Percentiles rank a stretch among this genome's conserved stretches.
Evolutionary conservation across 257 asterid genomes (phyloP).

Genomic region (Jaltomata sinuosa): DNA sequence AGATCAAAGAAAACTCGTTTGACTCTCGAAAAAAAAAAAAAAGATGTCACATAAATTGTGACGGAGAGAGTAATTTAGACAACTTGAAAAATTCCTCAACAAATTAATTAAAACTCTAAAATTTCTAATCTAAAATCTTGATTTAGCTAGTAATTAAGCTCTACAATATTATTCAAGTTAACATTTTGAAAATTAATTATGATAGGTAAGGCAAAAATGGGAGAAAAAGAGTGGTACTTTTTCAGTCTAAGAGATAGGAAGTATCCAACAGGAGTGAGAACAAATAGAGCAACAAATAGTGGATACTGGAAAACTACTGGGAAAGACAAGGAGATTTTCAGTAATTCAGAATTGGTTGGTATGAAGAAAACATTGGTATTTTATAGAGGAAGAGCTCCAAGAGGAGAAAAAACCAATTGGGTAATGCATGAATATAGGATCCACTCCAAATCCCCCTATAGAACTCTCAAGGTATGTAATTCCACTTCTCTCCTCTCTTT

Average conservation of each 20-base stretch:
- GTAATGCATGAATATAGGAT: constrained; percentile 96
- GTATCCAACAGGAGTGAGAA: constrained; percentile 86
- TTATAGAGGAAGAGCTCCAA: constrained; percentile 85
- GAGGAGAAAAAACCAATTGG: constrained; percentile 94
- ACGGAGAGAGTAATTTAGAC: not conserved
- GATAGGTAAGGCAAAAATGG: constrained; percentile 85
- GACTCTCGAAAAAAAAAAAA: not conserved
- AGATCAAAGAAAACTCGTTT: not conserved
- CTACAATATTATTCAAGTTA: not conserved
- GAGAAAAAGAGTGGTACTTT: constrained; percentile 92
- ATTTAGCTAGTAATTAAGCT: not conserved
- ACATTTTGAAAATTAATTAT: not conserved
- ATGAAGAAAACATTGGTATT: constrained; percentile 94
- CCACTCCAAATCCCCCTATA: constrained; percentile 65
- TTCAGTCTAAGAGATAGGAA: constrained; percentile 86
- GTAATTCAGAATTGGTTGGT: constrained; percentile 57
- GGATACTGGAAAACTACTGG: constrained; percentile 97
- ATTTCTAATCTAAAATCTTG: not conserved
- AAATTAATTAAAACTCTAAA: not conserved
- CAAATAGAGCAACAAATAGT: constrained; percentile 81
- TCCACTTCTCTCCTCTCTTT: too few species aligned
- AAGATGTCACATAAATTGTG: not conserved
- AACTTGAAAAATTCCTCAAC: not conserved
- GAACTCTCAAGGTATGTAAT: constrained; percentile 49
- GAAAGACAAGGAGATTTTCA: constrained; percentile 81